A percentile compares a stretch with the other conserved stretches of the same genome.
phyloP scores from a whole-genome alignment of 208 protist species.

The Crithidia thermophila region DNA sequence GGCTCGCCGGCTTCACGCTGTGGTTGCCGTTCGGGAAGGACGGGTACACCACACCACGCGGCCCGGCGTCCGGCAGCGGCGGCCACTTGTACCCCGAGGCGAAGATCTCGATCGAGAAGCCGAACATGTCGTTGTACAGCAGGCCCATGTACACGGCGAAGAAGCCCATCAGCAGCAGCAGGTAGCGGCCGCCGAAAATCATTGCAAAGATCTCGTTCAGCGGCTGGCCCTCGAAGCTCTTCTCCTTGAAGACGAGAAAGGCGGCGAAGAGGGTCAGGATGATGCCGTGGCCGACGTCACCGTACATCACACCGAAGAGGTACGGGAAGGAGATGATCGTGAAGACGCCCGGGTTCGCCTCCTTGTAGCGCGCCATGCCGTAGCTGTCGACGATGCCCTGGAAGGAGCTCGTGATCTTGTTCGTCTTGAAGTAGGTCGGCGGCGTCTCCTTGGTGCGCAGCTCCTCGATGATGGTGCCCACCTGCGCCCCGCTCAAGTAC shows the following conservation, averaged over 20 bases:
- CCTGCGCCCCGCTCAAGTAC: slow-evolving; percentile 81
- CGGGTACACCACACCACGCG: slow-evolving; percentile 36
- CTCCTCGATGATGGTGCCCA: slow-evolving; percentile 93
- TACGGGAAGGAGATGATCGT: slow-evolving; percentile 99
- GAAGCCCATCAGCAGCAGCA: slow-evolving; percentile 96
- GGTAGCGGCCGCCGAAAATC: slow-evolving; percentile 92
- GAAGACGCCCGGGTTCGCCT: slow-evolving; percentile 95
- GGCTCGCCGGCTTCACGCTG: slow-evolving; percentile 49
- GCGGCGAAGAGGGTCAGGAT: slow-evolving; percentile 86
- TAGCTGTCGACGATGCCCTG: slow-evolving; percentile 99
- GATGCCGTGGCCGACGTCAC: slow-evolving; percentile 98
- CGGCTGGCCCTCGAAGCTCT: slow-evolving; percentile 50
- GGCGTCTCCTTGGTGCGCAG: slow-evolving; percentile 89
- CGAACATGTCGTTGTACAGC: slow-evolving; percentile 98
- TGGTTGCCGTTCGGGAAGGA: slow-evolving; percentile 38
- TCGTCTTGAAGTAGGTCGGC: slow-evolving; percentile 97
- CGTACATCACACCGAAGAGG: slow-evolving; percentile 99
- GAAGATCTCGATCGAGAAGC: slow-evolving; percentile 89
- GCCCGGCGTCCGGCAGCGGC: slow-evolving; percentile 79
- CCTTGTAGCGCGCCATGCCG: slow-evolving; percentile 94
- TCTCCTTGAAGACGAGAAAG: slow-evolving; percentile 85
- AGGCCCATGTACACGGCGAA: slow-evolving; percentile 97
- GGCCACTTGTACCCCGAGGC: slow-evolving; percentile 72
- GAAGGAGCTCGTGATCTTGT: slow-evolving; percentile 95
- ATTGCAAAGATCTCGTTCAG: slow-evolving; percentile 91